Percentiles rank a stretch among this genome's conserved stretches.
phyloP scores from a whole-genome alignment of 768 basidiomycete species.

The Boletus sp. region DNA sequence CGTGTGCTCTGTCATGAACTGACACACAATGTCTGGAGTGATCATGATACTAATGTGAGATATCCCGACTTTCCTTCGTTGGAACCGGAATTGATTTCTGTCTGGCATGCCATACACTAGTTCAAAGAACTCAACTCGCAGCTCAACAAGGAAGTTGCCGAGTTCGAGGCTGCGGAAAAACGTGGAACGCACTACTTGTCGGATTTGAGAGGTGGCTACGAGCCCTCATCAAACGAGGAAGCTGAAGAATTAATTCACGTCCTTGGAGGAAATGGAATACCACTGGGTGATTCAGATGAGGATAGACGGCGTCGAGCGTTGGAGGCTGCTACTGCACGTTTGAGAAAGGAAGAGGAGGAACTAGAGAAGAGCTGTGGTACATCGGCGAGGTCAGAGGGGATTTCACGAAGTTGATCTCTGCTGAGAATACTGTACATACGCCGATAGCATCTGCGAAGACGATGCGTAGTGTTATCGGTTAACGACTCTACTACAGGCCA shows the following conservation, averaged over 20 bases:
- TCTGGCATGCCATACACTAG: constrained; percentile 33
- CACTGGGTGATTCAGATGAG: constrained; percentile 45
- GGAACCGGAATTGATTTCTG: not conserved
- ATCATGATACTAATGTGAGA: constrained; percentile 70
- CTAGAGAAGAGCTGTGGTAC: constrained; percentile 73
- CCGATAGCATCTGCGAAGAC: not conserved
- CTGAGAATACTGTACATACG: not conserved
- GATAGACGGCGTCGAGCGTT: constrained; percentile 54
- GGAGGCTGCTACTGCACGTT: constrained; percentile 58
- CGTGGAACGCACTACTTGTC: constrained; percentile 54
- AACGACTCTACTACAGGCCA: no score
- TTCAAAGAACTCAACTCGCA: constrained; percentile 76
- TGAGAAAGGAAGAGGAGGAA: constrained; percentile 66
- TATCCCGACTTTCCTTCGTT: not conserved
- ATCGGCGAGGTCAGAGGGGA: constrained; percentile 6
- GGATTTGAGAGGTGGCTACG: constrained; percentile 38
- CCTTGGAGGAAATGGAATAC: constrained; percentile 45
- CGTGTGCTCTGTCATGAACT: constrained; percentile 75
- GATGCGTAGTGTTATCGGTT: no score
- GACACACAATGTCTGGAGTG: constrained; percentile 69
- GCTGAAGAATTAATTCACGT: constrained; percentile 50
- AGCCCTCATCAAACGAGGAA: constrained; percentile 55
- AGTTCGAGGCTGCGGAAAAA: constrained; percentile 54
- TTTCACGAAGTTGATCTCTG: not conserved
- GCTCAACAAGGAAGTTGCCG: constrained; percentile 68